These are phyloP conservation scores for Kandelia obovata DNA, from an alignment of 345 rosid species.

Conservation along the genomic window DNA sequence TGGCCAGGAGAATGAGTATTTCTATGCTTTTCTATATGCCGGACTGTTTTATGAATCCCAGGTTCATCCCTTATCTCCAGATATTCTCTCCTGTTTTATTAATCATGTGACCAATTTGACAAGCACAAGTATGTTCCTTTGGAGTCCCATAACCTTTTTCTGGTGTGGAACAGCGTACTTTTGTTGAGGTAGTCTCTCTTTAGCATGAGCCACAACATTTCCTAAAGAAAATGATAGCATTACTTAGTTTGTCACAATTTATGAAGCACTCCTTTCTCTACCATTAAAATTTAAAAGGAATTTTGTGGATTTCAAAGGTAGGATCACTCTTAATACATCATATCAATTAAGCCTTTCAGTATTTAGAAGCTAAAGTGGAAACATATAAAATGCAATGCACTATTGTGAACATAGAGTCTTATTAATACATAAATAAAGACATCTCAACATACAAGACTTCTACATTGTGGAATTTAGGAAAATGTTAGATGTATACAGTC, in stretches of 20 bases:
- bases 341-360: background rate
- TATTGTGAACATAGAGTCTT: too few relatives aligned
- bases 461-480: background rate
- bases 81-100: background rate
- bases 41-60: conserved; percentile 82
- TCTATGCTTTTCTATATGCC: conserved; percentile 75
- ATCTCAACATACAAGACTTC: background rate
- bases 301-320: background rate
- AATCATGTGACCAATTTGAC: background rate
- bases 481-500: too few relatives aligned
- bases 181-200: too few relatives aligned
- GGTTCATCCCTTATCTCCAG: conserved; percentile 39
- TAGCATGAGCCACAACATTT: too few relatives aligned
- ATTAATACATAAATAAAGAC: too few relatives aligned
- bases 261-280: too few relatives aligned
- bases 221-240: too few relatives aligned
- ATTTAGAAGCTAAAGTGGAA: background rate
- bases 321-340: background rate
- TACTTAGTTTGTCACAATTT: too few relatives aligned
- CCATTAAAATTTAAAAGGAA: background rate
- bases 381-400: background rate
- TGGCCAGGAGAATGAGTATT: conserved; percentile 49
- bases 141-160: background rate
- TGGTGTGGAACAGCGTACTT: too few relatives aligned
- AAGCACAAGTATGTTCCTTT: background rate